A percentile compares a stretch with the other conserved stretches of the same genome.
phyloP scores from a whole-genome alignment of 768 basidiomycete genomes.

The Amanita phalloides region DNA sequence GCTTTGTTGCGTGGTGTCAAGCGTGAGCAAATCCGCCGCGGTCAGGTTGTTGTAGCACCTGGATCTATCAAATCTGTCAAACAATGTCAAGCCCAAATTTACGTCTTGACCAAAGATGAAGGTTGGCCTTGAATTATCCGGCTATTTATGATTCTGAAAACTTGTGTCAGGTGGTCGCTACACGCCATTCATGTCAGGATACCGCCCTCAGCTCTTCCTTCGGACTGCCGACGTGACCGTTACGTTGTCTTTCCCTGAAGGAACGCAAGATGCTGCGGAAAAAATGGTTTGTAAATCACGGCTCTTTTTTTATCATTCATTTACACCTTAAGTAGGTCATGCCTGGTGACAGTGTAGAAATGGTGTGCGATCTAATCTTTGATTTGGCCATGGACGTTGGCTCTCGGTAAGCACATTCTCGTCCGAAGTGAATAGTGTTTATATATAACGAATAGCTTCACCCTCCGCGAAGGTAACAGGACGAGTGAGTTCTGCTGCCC shows the following conservation, averaged over 20 bases:
- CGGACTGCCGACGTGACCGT: slow-evolving; percentile 93
- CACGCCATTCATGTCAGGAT: slow-evolving; percentile 89
- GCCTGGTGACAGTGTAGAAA: slow-evolving; percentile 97
- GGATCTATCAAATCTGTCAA: slow-evolving; percentile 90
- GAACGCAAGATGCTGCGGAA: slow-evolving; percentile 67
- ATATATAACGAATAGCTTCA: slow-evolving; percentile 40
- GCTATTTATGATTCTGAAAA: slow-evolving; percentile 50
- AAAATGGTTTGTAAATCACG: slow-evolving; percentile 59
- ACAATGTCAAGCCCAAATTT: slow-evolving; percentile 91
- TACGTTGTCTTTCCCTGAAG: slow-evolving; percentile 76
- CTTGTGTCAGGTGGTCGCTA: slow-evolving; percentile 88
- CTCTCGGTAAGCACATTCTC: slow-evolving; percentile 39
- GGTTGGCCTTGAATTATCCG: neutral
- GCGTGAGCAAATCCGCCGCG: slow-evolving; percentile 90
- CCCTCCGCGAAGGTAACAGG: slow-evolving; percentile 89
- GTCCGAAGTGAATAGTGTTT: slow-evolving; percentile 2
- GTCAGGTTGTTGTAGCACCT: slow-evolving; percentile 83
- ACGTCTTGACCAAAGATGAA: slow-evolving; percentile 29
- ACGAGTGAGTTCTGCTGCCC: slow-evolving; percentile 51
- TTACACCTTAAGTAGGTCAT: slow-evolving; percentile 48
- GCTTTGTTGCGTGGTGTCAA: slow-evolving; percentile 93
- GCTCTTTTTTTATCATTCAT: neutral
- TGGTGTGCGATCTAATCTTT: slow-evolving; percentile 72
- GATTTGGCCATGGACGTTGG: slow-evolving; percentile 89
- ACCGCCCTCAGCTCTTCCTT: slow-evolving; percentile 91